Evolutionary conservation across 169 alveolate species (phyloP), one percentile per base, ranked within the genome.

Genomic region (Toxoplasma gondii): DNA sequence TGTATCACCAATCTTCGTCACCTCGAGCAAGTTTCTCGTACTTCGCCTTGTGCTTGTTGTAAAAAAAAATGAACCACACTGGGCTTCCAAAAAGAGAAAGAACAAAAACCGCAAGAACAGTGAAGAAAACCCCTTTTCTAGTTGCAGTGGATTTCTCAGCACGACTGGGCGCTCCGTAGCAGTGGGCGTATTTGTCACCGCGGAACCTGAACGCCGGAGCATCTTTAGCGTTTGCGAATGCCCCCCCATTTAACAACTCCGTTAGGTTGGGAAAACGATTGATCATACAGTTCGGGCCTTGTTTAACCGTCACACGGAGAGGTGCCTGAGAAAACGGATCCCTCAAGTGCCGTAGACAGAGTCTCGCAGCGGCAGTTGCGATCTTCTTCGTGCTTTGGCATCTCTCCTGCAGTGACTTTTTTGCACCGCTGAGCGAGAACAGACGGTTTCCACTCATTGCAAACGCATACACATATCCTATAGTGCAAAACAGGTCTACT

Each of bases 91-190:
- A 12, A 0, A 82, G 67, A 4, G 67, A 29, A 7, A 27, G 4
- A 12, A 41, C 64, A 39, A 41, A 82, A 2, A 82, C 36, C 19
- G 69, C 90, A 16, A 82, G 90, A 22, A 82, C 90, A 39, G 69
- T 67, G 67, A 43, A 17, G 41, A 41, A 82, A 0, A 82, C 38
- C 19, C 22, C 41, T 39, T 41, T 82, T 2, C 90, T 67, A 22
- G 69, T 45, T 78, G 44, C 22, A n/a, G 39, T n/a, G n/a, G 2
- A 10, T 19, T n/a, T 36, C 29, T 16, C 44, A 78, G 49, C 45
- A n/a, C 86, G 86, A 36, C 43, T n/a, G 86, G 86, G 86, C 39
- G 45, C 86, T 7, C 86, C 86, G 43, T 78, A 78, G 86, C 86
- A 78, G 43, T 78, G 86, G 16, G 86, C 12, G 43, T 78, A 78